phyloP scores from a whole-genome alignment of 306 rosid species.

The Fragaria vesca region DNA sequence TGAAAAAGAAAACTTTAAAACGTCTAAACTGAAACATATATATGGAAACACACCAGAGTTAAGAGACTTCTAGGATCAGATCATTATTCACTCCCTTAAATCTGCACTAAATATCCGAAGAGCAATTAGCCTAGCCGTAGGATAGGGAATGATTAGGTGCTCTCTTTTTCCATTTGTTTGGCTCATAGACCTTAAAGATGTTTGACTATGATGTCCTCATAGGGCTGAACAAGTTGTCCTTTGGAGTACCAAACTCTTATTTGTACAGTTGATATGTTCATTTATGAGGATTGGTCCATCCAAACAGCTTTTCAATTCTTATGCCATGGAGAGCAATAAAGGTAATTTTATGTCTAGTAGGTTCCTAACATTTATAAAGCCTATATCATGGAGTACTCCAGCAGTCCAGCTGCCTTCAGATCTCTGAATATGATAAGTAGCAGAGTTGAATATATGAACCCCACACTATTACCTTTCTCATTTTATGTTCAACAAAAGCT shows the following conservation, averaged over 20 bases:
- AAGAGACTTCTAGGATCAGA: too few species aligned
- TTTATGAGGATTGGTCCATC: neutral
- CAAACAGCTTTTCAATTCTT: neutral
- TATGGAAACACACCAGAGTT: neutral
- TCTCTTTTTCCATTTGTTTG: neutral
- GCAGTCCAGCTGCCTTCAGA: too few species aligned
- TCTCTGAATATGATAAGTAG: neutral
- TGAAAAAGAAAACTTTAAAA: neutral
- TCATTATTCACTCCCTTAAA: neutral
- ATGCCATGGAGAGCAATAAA: neutral
- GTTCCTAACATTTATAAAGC: neutral
- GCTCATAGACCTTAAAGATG: neutral
- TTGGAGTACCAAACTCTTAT: neutral
- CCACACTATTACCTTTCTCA: neutral
- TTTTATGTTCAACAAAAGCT: neutral
- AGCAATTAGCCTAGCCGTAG: neutral
- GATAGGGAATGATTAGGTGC: neutral
- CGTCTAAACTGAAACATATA: neutral
- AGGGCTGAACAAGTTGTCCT: neutral
- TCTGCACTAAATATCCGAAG: neutral
- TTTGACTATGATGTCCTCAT: neutral
- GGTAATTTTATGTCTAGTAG: neutral
- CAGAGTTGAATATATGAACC: neutral
- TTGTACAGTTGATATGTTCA: neutral
- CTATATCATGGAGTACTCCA: neutral